These are phyloP conservation scores for Pseudocercospora fijiensis DNA, from an alignment of 2,329 filamentous ascomycete genomes.

Conservation along the genomic window DNA sequence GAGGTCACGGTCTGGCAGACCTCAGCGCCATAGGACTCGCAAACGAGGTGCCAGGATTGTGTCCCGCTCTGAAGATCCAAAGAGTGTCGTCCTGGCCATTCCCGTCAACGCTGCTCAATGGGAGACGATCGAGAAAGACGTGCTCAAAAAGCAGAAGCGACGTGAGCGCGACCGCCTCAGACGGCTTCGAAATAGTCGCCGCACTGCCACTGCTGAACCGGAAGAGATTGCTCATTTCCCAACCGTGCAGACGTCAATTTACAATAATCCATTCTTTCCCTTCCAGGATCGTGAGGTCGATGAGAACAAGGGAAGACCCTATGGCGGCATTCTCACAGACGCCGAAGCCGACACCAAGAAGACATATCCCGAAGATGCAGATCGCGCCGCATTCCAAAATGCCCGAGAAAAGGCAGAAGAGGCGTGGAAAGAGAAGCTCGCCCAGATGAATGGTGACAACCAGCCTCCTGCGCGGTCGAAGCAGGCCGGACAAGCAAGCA, in stretches of 20 bases:
- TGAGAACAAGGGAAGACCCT: constrained; percentile 87
- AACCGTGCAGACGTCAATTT: constrained; percentile 60
- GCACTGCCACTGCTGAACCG: constrained; percentile 40
- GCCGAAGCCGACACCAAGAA: constrained; percentile 86
- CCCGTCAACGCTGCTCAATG: constrained; percentile 38
- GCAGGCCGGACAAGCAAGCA: constrained; percentile 79
- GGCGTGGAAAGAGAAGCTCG: constrained; percentile 73
- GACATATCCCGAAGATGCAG: constrained; percentile 75
- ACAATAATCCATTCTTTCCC: constrained; percentile 78
- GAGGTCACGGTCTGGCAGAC: constrained; percentile 42
- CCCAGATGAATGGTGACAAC: constrained; percentile 64
- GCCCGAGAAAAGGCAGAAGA: constrained; percentile 89
- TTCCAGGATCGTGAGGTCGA: constrained; percentile 88
- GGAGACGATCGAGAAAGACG: constrained; percentile 39
- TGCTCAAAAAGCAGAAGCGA: constrained; percentile 55
- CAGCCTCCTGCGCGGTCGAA: constrained; percentile 53
- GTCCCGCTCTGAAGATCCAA: constrained; percentile 35
- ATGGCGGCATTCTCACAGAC: constrained; percentile 88
- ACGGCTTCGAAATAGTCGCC: constrained; percentile 46
- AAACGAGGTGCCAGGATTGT: constrained; percentile 37
- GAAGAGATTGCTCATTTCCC: constrained; percentile 54
- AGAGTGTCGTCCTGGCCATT: constrained; percentile 55
- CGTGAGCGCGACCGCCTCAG: constrained; percentile 47
- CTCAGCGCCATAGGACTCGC: constrained; percentile 56
- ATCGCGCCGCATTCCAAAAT: constrained; percentile 83